Base-by-base conservation (phyloP, 768 basidiomycete genomes). In the Phylloporus sp. region DNA sequence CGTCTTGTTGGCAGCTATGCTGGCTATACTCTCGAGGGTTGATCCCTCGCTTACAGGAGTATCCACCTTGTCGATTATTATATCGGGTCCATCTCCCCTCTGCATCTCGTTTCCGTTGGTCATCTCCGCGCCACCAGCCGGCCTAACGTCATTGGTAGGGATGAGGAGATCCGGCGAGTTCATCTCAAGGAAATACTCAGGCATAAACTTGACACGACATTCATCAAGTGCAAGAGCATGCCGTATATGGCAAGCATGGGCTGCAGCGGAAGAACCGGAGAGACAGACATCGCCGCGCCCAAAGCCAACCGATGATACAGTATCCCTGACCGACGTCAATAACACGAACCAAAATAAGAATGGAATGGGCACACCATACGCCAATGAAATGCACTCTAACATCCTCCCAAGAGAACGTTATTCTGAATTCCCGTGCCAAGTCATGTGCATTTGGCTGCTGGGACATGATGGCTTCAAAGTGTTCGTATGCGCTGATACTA, bases 151-250 rank as follows among this genome's bases (percentile, higher is more conserved):
- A 16, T 43, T 35, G 0, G 51, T 38, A 15, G 43, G 32, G 15
- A 4, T 36, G 9, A 36, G 45, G 11, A 56, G 47, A 5, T 63
- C 62, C 62, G 52, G 53, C 2, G 55, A 53, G 36, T 59, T 69
- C 53, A 54, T 56, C 53, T 70, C 62, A 10, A 58, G 60, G 45
- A 66, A 50, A 47, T 72, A 71, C n/a, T 64, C 46, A 16, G 76
- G 71, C 52, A 79, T 77, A 66, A 82, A 83, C 62, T 81, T 82
- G 50, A 77, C 70, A 1, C 81, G 75, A 5, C 73, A 76, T 51
- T 84, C 82, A 45, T 85, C 82, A 20, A 86, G 74, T 0, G 82
- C 65, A n/a, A 85, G 61, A 1, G 82, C 82, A 50, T 86, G 84
- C 9, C 84, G 74, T 67, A 85, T 82, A 13, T 76, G 75, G 4